Evolutionary conservation across 2,329 filamentous ascomycete species (phyloP).

Genomic region (Hypocrella siamensis): DNA sequence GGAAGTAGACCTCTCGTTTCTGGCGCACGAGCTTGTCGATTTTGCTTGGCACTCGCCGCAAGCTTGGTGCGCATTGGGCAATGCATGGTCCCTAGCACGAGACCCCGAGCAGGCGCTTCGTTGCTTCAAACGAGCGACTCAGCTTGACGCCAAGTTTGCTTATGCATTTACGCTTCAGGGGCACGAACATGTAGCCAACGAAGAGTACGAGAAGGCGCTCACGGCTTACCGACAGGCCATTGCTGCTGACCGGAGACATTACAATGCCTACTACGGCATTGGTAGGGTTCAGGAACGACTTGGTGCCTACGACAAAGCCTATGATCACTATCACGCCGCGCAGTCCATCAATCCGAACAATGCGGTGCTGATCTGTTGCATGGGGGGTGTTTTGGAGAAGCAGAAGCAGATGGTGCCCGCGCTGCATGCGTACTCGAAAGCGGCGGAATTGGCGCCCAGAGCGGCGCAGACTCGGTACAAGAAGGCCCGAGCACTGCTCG

Average conservation of each 20-base stretch:
- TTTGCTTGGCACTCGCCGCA: slow-evolving; percentile 79
- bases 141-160: slow-evolving; percentile 77
- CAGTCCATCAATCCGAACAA: slow-evolving; percentile 87
- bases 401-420: slow-evolving; percentile 70
- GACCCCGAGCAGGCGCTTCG: slow-evolving; percentile 90
- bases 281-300: slow-evolving; percentile 75
- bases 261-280: slow-evolving; percentile 96
- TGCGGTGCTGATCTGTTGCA: slow-evolving; percentile 79
- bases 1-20: slow-evolving; percentile 78
- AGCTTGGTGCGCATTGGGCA: slow-evolving; percentile 90
- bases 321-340: slow-evolving; percentile 80
- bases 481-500: slow-evolving; percentile 77
- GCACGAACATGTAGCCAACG: slow-evolving; percentile 88
- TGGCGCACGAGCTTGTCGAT: slow-evolving; percentile 82
- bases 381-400: slow-evolving; percentile 79
- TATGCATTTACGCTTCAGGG: slow-evolving; percentile 94
- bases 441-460: slow-evolving; percentile 65
- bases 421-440: slow-evolving; percentile 65
- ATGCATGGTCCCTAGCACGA: slow-evolving; percentile 80
- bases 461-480: slow-evolving; percentile 81
- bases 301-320: slow-evolving; percentile 80
- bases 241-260: slow-evolving; percentile 73
- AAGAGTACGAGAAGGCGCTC: slow-evolving; percentile 92
- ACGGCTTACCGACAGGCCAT: slow-evolving; percentile 77
- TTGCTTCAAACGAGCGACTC: slow-evolving; percentile 89